phyloP scores from a whole-genome alignment of 2,329 filamentous ascomycete genomes.

The Myriosclerotinia duriaeana region DNA sequence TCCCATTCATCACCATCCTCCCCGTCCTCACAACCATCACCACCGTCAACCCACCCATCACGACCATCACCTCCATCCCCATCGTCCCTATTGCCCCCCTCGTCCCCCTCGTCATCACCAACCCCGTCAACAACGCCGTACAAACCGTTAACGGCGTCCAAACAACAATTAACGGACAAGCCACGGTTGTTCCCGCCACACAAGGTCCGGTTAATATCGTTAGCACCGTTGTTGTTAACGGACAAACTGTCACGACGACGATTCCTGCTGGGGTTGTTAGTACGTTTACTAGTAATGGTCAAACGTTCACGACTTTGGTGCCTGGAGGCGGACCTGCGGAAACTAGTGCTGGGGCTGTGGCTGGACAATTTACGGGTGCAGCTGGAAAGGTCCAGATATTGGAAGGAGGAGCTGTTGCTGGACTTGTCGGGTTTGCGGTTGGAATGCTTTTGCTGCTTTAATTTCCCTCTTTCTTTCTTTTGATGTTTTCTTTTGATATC shows the following conservation, averaged over 20 bases:
- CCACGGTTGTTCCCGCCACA: conserved; percentile 4
- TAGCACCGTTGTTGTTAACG: background rate
- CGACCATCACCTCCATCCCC: conserved; percentile 1
- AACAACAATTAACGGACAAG: background rate
- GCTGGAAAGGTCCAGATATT: background rate
- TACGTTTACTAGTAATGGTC: background rate
- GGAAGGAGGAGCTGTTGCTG: conserved; percentile 14
- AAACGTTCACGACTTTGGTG: conserved; percentile 7
- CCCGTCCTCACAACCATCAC: background rate
- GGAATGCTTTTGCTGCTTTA: conserved; percentile 22
- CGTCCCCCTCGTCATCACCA: background rate
- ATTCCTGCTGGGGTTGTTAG: background rate
- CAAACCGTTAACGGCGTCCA: background rate
- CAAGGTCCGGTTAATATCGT: background rate
- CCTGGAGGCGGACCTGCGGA: background rate
- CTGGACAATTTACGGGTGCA: background rate
- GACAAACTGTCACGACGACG: background rate
- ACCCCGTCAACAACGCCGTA: background rate
- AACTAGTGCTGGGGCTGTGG: conserved; percentile 6
- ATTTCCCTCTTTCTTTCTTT: background rate
- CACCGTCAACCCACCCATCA: conserved; percentile 5
- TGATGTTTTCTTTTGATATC: background rate
- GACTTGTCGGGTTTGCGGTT: conserved; percentile 20
- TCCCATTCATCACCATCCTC: background rate
- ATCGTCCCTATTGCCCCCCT: background rate